These are phyloP conservation scores for Porcisia hertigi DNA, from an alignment of 208 protist species.

Conservation along the genomic window DNA sequence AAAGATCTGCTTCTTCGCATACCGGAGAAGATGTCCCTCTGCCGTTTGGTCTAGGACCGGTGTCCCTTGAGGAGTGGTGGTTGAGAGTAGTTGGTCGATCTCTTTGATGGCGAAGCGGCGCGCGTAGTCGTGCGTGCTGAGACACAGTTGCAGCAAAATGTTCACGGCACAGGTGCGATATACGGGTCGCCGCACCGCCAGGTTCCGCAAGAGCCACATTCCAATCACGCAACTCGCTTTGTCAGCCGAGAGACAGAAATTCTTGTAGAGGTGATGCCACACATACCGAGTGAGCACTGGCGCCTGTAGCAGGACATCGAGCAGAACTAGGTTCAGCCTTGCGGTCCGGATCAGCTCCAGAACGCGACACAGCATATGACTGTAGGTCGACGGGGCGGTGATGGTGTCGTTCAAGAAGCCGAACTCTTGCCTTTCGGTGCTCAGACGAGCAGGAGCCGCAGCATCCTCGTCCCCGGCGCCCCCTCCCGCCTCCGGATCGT, in stretches of 20 bases:
- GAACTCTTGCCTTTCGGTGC: slow-evolving; percentile 21
- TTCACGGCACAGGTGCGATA: slow-evolving; percentile 67
- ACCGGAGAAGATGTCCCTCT: slow-evolving; percentile 57
- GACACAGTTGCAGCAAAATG: slow-evolving; percentile 61
- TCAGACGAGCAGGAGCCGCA: background rate
- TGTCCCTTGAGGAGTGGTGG: slow-evolving; percentile 7
- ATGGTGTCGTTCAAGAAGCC: slow-evolving; percentile 64
- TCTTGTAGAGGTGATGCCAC: slow-evolving; percentile 71
- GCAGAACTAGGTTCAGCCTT: slow-evolving; percentile 34
- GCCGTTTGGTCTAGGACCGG: slow-evolving; percentile 45
- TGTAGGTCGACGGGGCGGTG: slow-evolving; percentile 56
- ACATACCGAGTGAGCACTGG: slow-evolving; percentile 64
- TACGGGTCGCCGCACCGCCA: slow-evolving; percentile 51
- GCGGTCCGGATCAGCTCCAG: slow-evolving; percentile 46
- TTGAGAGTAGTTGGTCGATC: slow-evolving; percentile 45
- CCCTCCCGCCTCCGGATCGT: slow-evolving; percentile 11
- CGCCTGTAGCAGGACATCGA: slow-evolving; percentile 73
- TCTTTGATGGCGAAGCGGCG: slow-evolving; percentile 60
- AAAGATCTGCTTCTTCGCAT: slow-evolving; percentile 67
- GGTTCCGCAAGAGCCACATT: slow-evolving; percentile 49
- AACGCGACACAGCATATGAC: slow-evolving; percentile 71
- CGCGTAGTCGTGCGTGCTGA: slow-evolving; percentile 48
- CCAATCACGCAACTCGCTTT: slow-evolving; percentile 61
- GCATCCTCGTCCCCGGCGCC: slow-evolving; percentile 24
- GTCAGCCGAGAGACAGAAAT: slow-evolving; percentile 66